Conservation (phyloP, 805 yeast species). For the Starmerella powellii region DNA sequence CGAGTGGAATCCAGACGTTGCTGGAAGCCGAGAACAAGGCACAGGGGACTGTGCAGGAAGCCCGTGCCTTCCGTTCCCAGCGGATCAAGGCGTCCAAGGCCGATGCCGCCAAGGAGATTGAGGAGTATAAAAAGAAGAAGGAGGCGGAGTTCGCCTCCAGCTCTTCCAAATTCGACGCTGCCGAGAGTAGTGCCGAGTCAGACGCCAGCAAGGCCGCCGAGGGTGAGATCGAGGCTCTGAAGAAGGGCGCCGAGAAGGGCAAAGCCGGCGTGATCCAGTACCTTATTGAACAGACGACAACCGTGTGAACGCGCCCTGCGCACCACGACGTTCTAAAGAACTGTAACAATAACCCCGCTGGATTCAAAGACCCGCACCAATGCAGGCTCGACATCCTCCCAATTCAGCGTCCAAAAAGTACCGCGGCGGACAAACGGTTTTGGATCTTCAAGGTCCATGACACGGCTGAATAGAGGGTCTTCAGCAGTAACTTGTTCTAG, state of each 20-base stretch:
- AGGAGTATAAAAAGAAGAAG: slow-evolving; percentile 70
- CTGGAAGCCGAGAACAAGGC: slow-evolving; percentile 89
- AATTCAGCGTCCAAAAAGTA: not conserved
- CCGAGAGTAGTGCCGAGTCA: slow-evolving; percentile 62
- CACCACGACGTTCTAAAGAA: not conserved
- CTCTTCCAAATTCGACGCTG: slow-evolving; percentile 61
- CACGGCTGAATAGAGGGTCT: not conserved
- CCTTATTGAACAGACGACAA: slow-evolving; percentile 40
- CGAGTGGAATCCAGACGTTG: slow-evolving; percentile 57
- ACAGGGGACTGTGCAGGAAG: slow-evolving; percentile 87
- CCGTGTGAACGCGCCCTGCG: not conserved
- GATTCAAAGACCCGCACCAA: not conserved
- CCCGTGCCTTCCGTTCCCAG: slow-evolving; percentile 58
- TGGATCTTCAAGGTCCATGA: not conserved
- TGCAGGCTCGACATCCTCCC: not conserved
- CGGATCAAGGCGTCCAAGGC: slow-evolving; percentile 87
- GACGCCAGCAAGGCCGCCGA: slow-evolving; percentile 68
- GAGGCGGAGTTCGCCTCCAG: slow-evolving; percentile 66
- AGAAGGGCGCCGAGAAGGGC: slow-evolving; percentile 44
- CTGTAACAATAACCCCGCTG: not conserved
- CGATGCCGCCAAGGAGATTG: slow-evolving; percentile 84
- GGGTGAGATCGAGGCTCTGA: slow-evolving; percentile 56
- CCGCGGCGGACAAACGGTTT: not conserved
- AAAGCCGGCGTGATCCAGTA: slow-evolving; percentile 57
- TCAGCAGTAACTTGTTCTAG: too few species aligned